Percentiles rank a stretch among this genome's conserved stretches.
Evolutionary conservation across 192 early-diverging fungal species (phyloP).

Genomic region (Haplosporangium gracile): DNA sequence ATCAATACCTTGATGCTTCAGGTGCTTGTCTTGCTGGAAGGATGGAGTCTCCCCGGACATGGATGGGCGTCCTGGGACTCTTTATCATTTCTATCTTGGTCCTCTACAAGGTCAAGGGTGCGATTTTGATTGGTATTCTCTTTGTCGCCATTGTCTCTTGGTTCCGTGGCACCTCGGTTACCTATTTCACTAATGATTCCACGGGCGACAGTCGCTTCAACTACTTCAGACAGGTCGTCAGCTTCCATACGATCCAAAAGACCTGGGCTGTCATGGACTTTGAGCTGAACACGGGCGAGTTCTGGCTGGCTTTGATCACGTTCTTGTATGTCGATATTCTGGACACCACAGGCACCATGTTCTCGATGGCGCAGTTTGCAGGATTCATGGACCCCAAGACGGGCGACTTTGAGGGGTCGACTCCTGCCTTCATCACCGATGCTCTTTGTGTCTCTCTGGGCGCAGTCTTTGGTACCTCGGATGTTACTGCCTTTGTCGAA

Average conservation of each 20-base stretch:
- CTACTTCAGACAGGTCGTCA: slow-evolving; percentile 79
- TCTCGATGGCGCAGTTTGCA: slow-evolving; percentile 87
- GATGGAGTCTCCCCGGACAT: slow-evolving; percentile 75
- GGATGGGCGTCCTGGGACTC: slow-evolving; percentile 81
- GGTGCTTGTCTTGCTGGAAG: slow-evolving; percentile 69
- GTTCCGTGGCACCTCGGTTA: slow-evolving; percentile 74
- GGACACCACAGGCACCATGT: slow-evolving; percentile 88
- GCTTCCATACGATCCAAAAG: slow-evolving; percentile 72
- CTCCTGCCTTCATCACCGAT: slow-evolving; percentile 80
- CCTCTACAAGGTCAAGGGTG: slow-evolving; percentile 76
- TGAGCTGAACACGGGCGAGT: slow-evolving; percentile 67
- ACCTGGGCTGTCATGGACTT: slow-evolving; percentile 74
- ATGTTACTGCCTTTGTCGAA: slow-evolving; percentile 85
- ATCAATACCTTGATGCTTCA: slow-evolving; percentile 65
- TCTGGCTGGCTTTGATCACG: slow-evolving; percentile 86
- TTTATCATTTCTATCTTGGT: slow-evolving; percentile 76
- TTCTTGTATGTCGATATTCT: slow-evolving; percentile 91
- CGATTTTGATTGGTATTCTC: slow-evolving; percentile 79
- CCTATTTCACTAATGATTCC: slow-evolving; percentile 79
- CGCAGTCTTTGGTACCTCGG: slow-evolving; percentile 78
- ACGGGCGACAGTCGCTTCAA: slow-evolving; percentile 72
- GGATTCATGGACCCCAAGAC: slow-evolving; percentile 77
- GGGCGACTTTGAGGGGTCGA: slow-evolving; percentile 86
- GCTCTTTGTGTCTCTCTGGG: slow-evolving; percentile 76
- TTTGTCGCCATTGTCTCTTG: slow-evolving; percentile 80